Evolutionary conservation across 2,329 filamentous ascomycete species (phyloP).

Genomic region (Chlorencoelia australis): DNA sequence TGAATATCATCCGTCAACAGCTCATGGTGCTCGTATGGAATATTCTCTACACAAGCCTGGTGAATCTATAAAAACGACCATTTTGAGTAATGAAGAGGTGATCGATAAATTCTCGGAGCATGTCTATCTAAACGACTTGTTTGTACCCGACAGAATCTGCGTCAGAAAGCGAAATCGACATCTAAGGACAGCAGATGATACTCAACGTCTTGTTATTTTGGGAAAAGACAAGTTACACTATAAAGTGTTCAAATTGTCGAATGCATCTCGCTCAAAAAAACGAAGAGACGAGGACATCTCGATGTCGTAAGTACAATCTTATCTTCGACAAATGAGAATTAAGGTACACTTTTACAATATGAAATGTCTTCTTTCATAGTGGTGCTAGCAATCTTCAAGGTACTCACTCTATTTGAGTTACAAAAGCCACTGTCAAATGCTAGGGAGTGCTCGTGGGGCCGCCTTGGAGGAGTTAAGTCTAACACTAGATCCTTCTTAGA

Average conservation of each 20-base stretch:
- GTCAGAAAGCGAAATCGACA: slow-evolving; percentile 11
- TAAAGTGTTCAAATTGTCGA: slow-evolving; percentile 18
- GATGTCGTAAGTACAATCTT: slow-evolving; percentile 16
- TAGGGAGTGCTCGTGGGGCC: too few species aligned
- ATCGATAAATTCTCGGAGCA: slow-evolving; percentile 10
- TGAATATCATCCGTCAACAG: too few species aligned
- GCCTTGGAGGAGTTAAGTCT: too few species aligned
- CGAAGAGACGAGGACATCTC: slow-evolving; percentile 14
- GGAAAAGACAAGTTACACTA: slow-evolving; percentile 21
- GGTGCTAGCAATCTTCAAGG: too few species aligned
- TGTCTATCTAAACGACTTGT: slow-evolving; percentile 11
- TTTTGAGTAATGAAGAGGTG: slow-evolving; percentile 15
- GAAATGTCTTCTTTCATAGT: too few species aligned
- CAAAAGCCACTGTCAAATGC: too few species aligned
- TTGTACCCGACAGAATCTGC: slow-evolving; percentile 19
- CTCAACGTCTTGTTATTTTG: slow-evolving; percentile 19
- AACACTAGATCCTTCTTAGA: too few species aligned
- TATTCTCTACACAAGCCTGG: too few species aligned
- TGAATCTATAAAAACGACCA: slow-evolving; percentile 5
- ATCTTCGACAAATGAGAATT: too few species aligned
- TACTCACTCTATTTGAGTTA: too few species aligned
- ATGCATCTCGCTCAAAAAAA: not conserved
- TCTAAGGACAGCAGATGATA: slow-evolving; percentile 8
- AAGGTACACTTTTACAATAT: too few species aligned
- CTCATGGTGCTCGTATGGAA: too few species aligned